Conservation (phyloP, 2,329 filamentous ascomycete genomes). For the Scytalidium lignicola region DNA sequence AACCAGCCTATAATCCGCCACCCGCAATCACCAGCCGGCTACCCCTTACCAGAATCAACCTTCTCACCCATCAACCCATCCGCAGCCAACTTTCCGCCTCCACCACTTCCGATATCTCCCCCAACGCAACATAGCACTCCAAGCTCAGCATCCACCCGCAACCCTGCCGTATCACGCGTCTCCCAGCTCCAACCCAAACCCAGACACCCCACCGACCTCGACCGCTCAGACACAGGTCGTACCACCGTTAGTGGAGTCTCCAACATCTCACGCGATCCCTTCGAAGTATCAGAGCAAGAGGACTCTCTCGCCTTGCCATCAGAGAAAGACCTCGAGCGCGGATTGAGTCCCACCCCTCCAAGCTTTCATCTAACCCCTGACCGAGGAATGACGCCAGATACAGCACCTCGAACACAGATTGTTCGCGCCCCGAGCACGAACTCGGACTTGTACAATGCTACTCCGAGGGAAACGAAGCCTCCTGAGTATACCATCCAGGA, state of each 20-base stretch:
- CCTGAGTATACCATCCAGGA: conserved; percentile 16
- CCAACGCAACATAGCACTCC: background rate
- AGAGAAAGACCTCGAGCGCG: background rate
- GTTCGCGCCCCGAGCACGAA: conserved; percentile 2
- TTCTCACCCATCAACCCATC: conserved; percentile 19
- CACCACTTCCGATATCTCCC: conserved; percentile 12
- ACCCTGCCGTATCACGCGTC: background rate
- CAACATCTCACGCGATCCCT: conserved; percentile 2
- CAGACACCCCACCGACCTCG: conserved; percentile 7
- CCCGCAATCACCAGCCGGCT: conserved; percentile 19
- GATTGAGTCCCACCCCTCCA: conserved; percentile 6
- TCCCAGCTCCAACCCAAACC: background rate
- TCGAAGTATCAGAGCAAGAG: background rate
- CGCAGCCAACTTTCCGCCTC: conserved; percentile 14
- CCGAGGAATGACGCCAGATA: background rate
- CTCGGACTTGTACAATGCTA: conserved; percentile 32
- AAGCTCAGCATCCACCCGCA: background rate
- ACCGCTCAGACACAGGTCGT: conserved; percentile 17
- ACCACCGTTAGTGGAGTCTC: conserved; percentile 17
- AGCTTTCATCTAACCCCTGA: conserved; percentile 9
- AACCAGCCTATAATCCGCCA: conserved; percentile 18
- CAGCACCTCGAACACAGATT: background rate
- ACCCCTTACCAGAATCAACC: conserved; percentile 18
- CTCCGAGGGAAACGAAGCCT: conserved; percentile 15
- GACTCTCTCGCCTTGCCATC: background rate